phyloP scores from a whole-genome alignment of 768 basidiomycete genomes.

The Suillus variegatus region DNA sequence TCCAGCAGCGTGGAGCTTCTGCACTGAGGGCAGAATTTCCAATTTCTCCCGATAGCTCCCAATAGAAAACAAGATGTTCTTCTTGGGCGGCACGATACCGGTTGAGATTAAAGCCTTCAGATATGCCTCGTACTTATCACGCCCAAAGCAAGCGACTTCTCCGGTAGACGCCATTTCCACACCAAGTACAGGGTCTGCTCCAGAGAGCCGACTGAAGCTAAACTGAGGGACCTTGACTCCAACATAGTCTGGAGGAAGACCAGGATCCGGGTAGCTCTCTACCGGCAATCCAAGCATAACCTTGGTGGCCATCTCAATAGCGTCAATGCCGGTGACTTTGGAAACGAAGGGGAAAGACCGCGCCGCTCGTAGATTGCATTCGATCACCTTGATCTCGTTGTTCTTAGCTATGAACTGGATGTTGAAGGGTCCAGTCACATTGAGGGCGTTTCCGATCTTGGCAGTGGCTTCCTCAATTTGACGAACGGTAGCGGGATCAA shows the following conservation, averaged over 20 bases:
- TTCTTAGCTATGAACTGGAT: constrained; percentile 99
- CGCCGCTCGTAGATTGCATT: constrained; percentile 97
- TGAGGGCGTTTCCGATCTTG: constrained; percentile 96
- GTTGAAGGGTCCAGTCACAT: constrained; percentile 98
- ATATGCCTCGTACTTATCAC: constrained; percentile 97
- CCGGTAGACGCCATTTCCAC: constrained; percentile 99
- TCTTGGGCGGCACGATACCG: constrained; percentile 92
- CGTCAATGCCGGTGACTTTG: constrained; percentile 96
- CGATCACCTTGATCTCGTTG: constrained; percentile 99
- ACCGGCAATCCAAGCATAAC: constrained; percentile 94
- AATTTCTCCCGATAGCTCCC: constrained; percentile 98
- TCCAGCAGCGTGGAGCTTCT: constrained; percentile 90
- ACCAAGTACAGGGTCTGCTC: constrained; percentile 95
- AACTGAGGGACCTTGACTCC: constrained; percentile 99
- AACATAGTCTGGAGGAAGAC: constrained; percentile 90
- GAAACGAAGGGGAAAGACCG: constrained; percentile 99
- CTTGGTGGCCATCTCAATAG: constrained; percentile 98
- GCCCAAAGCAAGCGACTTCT: constrained; percentile 98
- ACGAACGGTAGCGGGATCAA: constrained; percentile 94
- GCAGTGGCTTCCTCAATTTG: constrained; percentile 96
- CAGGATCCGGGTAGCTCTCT: constrained; percentile 86
- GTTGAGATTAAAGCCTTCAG: constrained; percentile 96
- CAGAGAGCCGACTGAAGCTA: constrained; percentile 94
- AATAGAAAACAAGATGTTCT: constrained; percentile 96
- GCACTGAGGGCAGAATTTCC: constrained; percentile 92